These are phyloP conservation scores for Solanum sparsipilum DNA, from an alignment of 257 asterid genomes.

Conservation along the genomic window DNA sequence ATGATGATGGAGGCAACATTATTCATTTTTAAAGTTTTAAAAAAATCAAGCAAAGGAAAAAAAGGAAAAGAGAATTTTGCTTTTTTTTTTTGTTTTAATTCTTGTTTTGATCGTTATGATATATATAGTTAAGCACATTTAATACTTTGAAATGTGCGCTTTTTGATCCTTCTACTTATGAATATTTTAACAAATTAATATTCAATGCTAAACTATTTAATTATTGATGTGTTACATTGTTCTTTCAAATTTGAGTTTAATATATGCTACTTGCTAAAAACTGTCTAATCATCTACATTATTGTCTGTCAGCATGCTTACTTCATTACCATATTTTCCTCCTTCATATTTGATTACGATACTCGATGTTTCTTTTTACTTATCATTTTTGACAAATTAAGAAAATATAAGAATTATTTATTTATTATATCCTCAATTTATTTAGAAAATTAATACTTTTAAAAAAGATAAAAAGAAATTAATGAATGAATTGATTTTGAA, in stretches of 20 bases:
- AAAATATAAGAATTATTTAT: not conserved
- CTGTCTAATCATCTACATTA: not conserved
- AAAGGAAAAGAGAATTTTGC: not conserved
- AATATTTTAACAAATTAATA: not conserved
- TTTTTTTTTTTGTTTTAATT: not conserved
- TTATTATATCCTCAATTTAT: not conserved
- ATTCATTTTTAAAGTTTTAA: slow-evolving; percentile 24
- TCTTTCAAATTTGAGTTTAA: not conserved
- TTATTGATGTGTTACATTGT: not conserved
- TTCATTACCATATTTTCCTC: not conserved
- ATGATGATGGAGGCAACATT: slow-evolving; percentile 2
- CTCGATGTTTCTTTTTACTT: too few relatives aligned
- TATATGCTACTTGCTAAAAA: not conserved
- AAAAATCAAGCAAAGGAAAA: slow-evolving; percentile 42
- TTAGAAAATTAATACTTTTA: too few relatives aligned
- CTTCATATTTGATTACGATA: too few relatives aligned
- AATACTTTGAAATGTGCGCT: not conserved
- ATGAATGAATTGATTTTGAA: too few relatives aligned
- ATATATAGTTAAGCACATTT: not conserved
- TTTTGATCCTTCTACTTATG: not conserved
- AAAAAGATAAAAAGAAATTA: too few relatives aligned
- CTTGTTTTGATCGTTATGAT: not conserved
- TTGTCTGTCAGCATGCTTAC: not conserved
- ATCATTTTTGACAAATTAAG: too few relatives aligned
- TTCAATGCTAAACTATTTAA: not conserved